Evolutionary conservation across 2,329 filamentous ascomycete genomes (phyloP), one percentile per base, ranked within the genome.

Genomic region (Penicillium sp.): DNA sequence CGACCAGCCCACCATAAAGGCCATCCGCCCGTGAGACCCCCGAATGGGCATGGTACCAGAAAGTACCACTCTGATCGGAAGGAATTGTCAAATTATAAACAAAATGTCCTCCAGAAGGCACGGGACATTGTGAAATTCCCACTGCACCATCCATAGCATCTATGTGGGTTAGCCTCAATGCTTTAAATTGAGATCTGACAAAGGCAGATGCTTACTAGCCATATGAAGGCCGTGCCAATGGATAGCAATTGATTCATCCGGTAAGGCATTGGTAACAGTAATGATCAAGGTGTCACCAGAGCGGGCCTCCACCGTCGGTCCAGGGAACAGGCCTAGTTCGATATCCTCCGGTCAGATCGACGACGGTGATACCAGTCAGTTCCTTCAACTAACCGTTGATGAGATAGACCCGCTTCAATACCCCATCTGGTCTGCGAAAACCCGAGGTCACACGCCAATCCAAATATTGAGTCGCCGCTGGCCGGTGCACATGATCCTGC

Each of bases 141-240:
- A 77, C 75, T 0, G 87, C 84, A 0, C 90, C 90, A 71, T 93
- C 90, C 86, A 91, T 90, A 29, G 60, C 56, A 59, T 70, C 68
- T 69, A 57, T 13, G 9, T 9, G 13, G 1, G 19, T 65, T 46
- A 64, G 58, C 31, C n/a, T 48, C 15, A 3, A 33, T 9, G 17
- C 1, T 10, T 48, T 25, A 19, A 9, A 27, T 23, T 7, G 13
- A 21, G 13, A 5, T n/a, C 7, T 19, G 29, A 2, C 10, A 23
- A 27, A n/a, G 19, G 37, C 27, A 43, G 23, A 9, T 8, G 33
- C 58, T 43, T 64, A 77, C 75, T 75, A 58, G 67, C 57, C 64
- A 79, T 74, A 61, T 78, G 71, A 1, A 80, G 67, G 6, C 80
- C 80, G 67, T 81, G 80, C 78, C 78, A 81, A 59, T 81, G 80